phyloP scores from a whole-genome alignment of 768 basidiomycete species.

The Mycena crocata region DNA sequence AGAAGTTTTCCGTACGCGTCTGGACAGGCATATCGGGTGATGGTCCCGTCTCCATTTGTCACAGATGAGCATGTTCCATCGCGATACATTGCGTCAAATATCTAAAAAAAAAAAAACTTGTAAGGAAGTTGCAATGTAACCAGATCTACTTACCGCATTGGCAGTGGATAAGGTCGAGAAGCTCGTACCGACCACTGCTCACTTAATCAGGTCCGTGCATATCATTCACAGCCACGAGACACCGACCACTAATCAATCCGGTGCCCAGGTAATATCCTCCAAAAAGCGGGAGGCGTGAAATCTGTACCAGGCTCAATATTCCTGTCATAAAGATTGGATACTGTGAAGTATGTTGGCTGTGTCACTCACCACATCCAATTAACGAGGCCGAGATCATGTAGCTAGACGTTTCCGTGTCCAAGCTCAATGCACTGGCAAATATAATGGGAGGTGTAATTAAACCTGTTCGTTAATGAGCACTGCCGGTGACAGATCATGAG shows the following conservation, averaged over 20 bases:
- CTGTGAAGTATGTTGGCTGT: no score
- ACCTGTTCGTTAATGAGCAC: slow-evolving; percentile 35
- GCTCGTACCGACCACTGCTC: background rate
- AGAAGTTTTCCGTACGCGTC: background rate
- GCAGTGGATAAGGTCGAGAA: slow-evolving; percentile 3
- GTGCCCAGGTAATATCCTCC: no score
- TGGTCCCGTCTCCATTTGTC: background rate
- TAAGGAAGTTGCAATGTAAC: background rate
- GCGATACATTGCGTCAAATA: no score
- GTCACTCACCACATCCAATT: slow-evolving; percentile 15
- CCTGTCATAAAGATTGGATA: no score
- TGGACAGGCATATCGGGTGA: background rate
- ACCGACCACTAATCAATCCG: slow-evolving; percentile 39
- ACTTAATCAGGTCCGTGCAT: background rate
- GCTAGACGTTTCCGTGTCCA: slow-evolving; percentile 68
- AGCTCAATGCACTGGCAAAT: slow-evolving; percentile 70
- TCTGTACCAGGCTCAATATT: background rate
- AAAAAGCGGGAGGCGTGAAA: slow-evolving; percentile 36
- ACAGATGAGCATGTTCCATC: no score
- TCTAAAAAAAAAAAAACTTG: no score
- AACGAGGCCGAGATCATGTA: slow-evolving; percentile 80
- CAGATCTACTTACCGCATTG: slow-evolving; percentile 56
- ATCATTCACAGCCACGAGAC: background rate
- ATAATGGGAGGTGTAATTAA: slow-evolving; percentile 89
- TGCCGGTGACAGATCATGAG: no score